Evolutionary conservation across 805 yeast genomes (phyloP).

Genomic region (Candida dajiaensis): DNA sequence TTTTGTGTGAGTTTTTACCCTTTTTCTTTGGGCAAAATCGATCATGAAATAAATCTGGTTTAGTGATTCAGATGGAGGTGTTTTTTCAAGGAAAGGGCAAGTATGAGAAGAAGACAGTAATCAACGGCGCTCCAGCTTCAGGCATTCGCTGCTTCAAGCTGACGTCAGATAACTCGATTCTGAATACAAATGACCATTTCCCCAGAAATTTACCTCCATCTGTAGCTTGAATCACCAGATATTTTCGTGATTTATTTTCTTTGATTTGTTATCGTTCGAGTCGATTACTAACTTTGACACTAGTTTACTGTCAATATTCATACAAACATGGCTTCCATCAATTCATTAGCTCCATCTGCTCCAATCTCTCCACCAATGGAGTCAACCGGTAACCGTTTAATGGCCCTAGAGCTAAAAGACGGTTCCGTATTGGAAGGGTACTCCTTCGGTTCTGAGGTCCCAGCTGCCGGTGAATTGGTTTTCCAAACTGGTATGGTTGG

Average conservation of each 20-base stretch:
- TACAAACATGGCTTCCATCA: constrained; percentile 8
- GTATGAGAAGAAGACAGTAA: neutral
- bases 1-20: neutral
- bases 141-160: neutral
- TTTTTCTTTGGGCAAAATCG: neutral
- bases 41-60: neutral
- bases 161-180: neutral
- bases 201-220: neutral
- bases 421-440: constrained; percentile 88
- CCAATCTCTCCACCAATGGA: constrained; percentile 92
- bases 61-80: neutral
- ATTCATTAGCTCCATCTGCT: constrained; percentile 42
- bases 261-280: neutral
- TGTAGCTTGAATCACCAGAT: neutral
- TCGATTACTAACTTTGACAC: neutral
- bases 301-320: neutral
- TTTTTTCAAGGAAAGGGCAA: neutral
- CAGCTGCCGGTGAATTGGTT: constrained; percentile 95
- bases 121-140: neutral
- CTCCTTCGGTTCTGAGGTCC: constrained; percentile 89
- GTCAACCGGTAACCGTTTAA: constrained; percentile 71
- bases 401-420: constrained; percentile 84
- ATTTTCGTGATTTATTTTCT: neutral
- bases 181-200: neutral
- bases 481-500: constrained; percentile 99